A percentile compares a stretch with the other conserved stretches of the same genome.
Evolutionary conservation across 768 basidiomycete species (phyloP).

Genomic region (Podaxis carcinomalis): DNA sequence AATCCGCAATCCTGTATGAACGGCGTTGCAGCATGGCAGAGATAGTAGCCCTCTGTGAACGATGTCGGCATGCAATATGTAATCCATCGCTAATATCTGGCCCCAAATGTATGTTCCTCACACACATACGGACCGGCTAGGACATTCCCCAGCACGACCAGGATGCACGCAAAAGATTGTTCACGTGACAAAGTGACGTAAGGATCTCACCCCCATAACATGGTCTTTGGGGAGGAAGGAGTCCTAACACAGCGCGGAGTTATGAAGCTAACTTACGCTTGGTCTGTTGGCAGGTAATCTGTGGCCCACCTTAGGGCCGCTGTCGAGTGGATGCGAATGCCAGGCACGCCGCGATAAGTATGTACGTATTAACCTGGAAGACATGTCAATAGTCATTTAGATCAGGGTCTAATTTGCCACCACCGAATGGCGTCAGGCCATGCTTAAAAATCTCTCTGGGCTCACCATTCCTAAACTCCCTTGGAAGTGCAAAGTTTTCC

Average conservation of each 20-base stretch:
- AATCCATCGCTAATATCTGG: background rate
- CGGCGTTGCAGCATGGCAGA: slow-evolving; percentile 17
- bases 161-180: background rate
- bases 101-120: background rate
- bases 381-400: background rate
- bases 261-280: too few relatives aligned
- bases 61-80: background rate
- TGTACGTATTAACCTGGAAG: background rate
- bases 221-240: too few relatives aligned
- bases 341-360: background rate
- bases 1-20: slow-evolving; percentile 39
- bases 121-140: background rate
- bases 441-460: background rate
- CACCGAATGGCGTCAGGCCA: background rate
- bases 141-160: background rate
- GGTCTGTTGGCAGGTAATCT: too few relatives aligned
- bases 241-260: too few relatives aligned
- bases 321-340: background rate
- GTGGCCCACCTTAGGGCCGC: background rate
- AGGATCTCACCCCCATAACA: too few relatives aligned
- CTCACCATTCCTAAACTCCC: background rate
- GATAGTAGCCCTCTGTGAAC: background rate
- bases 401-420: background rate
- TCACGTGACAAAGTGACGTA: background rate
- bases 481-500: background rate